Percentiles rank a stretch among this genome's conserved stretches.
Evolutionary conservation across 2,329 filamentous ascomycete genomes (phyloP).

Genomic region (Magnaporthiopsis poae): DNA sequence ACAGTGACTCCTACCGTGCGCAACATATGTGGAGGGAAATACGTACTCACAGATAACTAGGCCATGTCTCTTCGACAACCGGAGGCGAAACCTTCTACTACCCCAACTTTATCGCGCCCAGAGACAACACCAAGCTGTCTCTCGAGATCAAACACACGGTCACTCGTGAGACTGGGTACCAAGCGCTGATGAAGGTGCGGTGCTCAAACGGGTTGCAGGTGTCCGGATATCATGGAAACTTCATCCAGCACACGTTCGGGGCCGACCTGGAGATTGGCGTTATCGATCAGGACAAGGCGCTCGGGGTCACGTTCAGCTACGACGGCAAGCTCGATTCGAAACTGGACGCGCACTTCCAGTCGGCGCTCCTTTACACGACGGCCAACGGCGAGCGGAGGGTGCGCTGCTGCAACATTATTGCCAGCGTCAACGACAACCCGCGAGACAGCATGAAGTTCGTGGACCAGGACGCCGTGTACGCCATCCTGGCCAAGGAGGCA

Average conservation of each 20-base stretch:
- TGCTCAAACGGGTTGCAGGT: constrained; percentile 95
- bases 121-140: constrained; percentile 74
- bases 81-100: constrained; percentile 95
- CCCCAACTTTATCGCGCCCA: constrained; percentile 82
- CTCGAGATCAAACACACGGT: constrained; percentile 79
- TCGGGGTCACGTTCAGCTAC: constrained; percentile 85
- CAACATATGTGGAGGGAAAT: neutral
- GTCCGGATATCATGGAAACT: constrained; percentile 89
- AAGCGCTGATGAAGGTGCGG: constrained; percentile 94
- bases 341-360: constrained; percentile 94
- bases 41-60: constrained; percentile 26
- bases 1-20: neutral
- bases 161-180: constrained; percentile 83
- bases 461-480: constrained; percentile 87
- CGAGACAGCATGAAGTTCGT: constrained; percentile 84
- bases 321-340: constrained; percentile 97
- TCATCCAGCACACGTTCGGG: constrained; percentile 88
- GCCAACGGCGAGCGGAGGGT: constrained; percentile 81
- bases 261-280: constrained; percentile 89
- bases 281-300: constrained; percentile 85
- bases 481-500: constrained; percentile 85
- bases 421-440: constrained; percentile 77
- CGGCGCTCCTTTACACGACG: constrained; percentile 86
- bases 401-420: constrained; percentile 85
- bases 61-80: constrained; percentile 76